Percentiles rank a stretch among this genome's conserved stretches.
Conservation (phyloP, 768 basidiomycete genomes). For the Panaeolus cyanescens region DNA sequence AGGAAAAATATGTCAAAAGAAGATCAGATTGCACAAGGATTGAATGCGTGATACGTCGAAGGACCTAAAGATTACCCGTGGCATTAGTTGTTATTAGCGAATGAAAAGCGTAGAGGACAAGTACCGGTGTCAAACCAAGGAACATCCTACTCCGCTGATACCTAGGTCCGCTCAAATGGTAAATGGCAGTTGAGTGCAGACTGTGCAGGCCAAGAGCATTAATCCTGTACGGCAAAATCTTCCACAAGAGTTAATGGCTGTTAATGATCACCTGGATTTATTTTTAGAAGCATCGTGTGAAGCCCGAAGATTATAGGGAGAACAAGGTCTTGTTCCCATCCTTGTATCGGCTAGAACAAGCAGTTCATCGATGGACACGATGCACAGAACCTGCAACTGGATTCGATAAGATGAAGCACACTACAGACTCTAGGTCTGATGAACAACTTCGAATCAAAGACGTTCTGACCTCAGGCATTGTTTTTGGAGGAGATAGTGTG, state of each 20-base stretch:
- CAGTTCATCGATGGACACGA: neutral
- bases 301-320: neutral
- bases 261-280: neutral
- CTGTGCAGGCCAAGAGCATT: neutral
- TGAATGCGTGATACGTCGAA: neutral
- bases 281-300: neutral
- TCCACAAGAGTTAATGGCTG: neutral
- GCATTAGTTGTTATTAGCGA: neutral
- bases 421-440: too few species aligned
- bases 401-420: neutral
- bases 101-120: neutral
- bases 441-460: neutral
- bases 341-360: neutral
- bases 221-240: neutral
- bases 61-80: neutral
- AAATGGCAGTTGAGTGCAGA: neutral
- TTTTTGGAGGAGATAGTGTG: too few species aligned
- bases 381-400: neutral
- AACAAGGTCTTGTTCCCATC: neutral
- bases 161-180: neutral
- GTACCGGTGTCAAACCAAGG: neutral
- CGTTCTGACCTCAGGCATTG: too few species aligned
- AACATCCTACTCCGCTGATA: neutral
- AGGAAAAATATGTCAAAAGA: conserved; percentile 3
- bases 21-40: conserved; percentile 2